Percentiles rank a stretch among this genome's conserved stretches.
Evolutionary conservation across 495 filamentous ascomycete genomes (phyloP).

Genomic region (Neurospora intermedia): DNA sequence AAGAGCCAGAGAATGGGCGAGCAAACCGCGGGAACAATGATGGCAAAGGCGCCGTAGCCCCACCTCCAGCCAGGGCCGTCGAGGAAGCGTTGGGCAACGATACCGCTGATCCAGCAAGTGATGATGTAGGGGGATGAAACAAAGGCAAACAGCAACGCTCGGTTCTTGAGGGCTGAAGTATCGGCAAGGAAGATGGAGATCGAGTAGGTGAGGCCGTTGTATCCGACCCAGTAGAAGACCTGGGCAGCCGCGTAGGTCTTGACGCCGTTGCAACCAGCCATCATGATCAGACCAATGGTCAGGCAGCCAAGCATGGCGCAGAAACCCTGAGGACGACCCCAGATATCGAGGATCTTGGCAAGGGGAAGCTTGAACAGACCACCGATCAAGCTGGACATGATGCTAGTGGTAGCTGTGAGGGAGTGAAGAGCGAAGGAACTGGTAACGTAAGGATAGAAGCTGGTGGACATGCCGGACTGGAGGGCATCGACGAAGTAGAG

Average conservation of each 20-base stretch:
- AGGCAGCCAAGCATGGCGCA: constrained; percentile 28
- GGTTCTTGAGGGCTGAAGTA: constrained; percentile 51
- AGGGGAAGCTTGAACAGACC: constrained; percentile 51
- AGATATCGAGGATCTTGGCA: constrained; percentile 57
- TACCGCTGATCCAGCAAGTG: constrained; percentile 44
- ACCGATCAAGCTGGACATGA: constrained; percentile 47
- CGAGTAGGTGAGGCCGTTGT: constrained; percentile 48
- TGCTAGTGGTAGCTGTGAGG: constrained; percentile 34
- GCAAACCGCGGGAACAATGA: constrained; percentile 46
- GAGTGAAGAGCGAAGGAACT: constrained; percentile 38
- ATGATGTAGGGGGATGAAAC: constrained; percentile 55
- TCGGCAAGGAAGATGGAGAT: constrained; percentile 57
- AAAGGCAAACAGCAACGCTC: constrained; percentile 52
- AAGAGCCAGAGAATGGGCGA: constrained; percentile 44
- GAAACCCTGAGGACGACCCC: constrained; percentile 44
- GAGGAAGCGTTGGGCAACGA: constrained; percentile 35
- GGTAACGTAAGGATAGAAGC: constrained; percentile 37
- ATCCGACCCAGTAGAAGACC: constrained; percentile 44
- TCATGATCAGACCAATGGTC: constrained; percentile 36
- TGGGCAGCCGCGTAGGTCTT: constrained; percentile 40
- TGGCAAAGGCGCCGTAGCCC: constrained; percentile 52
- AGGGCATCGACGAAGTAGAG: constrained; percentile 42
- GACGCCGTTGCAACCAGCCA: constrained; percentile 41
- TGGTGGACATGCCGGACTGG: constrained; percentile 29
- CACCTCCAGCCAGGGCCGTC: constrained; percentile 45